Base-by-base conservation (phyloP, 768 basidiomycete genomes). In the Gloeopeniophorella convolvens region DNA sequence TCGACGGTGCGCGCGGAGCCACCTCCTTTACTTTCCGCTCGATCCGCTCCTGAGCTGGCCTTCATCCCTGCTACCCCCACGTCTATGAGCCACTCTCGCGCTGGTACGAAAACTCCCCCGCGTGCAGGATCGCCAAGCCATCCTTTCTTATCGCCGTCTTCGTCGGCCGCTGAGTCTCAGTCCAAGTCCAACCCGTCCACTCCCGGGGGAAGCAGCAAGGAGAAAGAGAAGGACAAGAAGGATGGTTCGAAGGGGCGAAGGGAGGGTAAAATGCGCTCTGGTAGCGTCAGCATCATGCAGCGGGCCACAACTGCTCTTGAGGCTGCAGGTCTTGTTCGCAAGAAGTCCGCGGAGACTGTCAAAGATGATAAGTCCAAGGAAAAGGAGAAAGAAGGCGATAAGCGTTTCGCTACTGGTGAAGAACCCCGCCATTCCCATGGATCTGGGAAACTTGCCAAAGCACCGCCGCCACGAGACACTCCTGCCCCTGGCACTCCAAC, bases 261-360 rank as follows among this genome's bases (percentile, higher is more conserved):
- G 45, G 70, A 69, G 2, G 67, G 66, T 24, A 93, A 94, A 64
- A 71, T 67, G 21, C 75, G 94, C 13, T 82, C 90, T 2, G 88
- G 91, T 5, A 95, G 93, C 50, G 89, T 98, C 44, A 93, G 85
- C 60, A 96, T 98, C 65, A 89, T 98, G 78, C 94, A 97, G 60
- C 81, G 93, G 21, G 93, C 91, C 0, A 94, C 92, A 2, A 95
- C 91, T 1, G 90, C 87, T 1, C 73, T 92, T 21, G 89, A 90
- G 63, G 90, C 88, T 9, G 86, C 85, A 11, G 86, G 89, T 2
- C 67, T 94, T 9, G 86, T 91, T 40, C 70, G 84, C 52, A 91
- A 92, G 69, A 91, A 87, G 66, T 86, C 84, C 4, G 68, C 78
- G 0, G 90, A 92, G 63, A 83, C 71, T 5, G 79, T 90, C 9